Conservation (phyloP, 2,329 filamentous ascomycete genomes). For the Furcasterigmium sp. region DNA sequence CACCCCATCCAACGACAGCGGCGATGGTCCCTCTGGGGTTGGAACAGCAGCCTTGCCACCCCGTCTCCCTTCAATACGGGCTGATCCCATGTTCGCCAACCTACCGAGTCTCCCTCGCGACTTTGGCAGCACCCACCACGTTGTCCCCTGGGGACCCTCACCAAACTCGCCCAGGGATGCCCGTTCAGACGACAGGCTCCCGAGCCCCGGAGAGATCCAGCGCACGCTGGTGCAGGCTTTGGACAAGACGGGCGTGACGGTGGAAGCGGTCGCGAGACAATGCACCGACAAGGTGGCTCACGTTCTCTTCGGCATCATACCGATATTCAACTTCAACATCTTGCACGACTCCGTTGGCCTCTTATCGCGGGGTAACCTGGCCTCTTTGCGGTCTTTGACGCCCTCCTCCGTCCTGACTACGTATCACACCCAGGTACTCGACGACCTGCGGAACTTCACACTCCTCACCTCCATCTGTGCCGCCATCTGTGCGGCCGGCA, state of each 20-base stretch:
- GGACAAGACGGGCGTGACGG: background rate
- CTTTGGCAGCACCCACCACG: background rate
- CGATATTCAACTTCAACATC: background rate
- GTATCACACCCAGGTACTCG: background rate
- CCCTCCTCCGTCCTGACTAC: background rate
- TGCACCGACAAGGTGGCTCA: slow-evolving; percentile 8
- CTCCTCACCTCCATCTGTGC: slow-evolving; percentile 37
- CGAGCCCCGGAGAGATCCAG: background rate
- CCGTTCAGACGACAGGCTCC: background rate
- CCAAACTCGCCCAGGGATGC: background rate
- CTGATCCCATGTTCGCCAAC: background rate
- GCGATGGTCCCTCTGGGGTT: no score
- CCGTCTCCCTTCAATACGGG: background rate
- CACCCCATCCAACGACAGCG: no score
- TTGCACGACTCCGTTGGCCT: slow-evolving; percentile 2
- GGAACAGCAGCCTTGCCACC: no score
- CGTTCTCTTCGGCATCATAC: slow-evolving; percentile 4
- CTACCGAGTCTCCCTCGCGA: background rate
- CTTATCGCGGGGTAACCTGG: background rate
- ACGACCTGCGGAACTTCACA: slow-evolving; percentile 23
- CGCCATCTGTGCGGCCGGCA: slow-evolving; percentile 35
- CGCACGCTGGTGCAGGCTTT: background rate
- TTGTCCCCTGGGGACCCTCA: background rate
- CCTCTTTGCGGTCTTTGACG: background rate
- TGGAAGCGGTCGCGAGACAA: slow-evolving; percentile 1